These are phyloP conservation scores for Fusarium compactum DNA, from an alignment of 2,329 filamentous ascomycete species.

Conservation along the genomic window DNA sequence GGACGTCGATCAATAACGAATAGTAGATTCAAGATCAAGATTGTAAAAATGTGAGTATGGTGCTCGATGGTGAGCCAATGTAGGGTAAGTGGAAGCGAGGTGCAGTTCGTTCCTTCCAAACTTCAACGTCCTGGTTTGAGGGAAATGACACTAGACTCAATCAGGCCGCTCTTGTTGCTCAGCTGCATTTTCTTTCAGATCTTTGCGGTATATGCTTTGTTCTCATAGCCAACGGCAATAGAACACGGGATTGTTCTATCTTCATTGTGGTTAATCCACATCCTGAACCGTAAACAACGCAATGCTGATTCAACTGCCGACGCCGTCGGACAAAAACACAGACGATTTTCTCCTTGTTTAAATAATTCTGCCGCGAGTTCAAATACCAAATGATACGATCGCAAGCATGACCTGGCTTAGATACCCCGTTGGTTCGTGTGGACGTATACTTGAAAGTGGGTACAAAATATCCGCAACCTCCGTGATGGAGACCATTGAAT, in stretches of 20 bases:
- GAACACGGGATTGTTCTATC: rapidly evolving
- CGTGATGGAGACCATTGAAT: background rate
- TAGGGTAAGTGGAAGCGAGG: background rate
- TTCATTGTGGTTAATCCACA: too few species aligned
- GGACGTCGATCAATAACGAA: rapidly evolving
- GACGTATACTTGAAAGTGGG: background rate
- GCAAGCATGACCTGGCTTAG: background rate
- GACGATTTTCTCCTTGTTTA: rapidly evolving
- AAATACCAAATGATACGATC: background rate
- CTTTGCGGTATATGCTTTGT: background rate
- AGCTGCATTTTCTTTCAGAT: too few species aligned
- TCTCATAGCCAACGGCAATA: background rate
- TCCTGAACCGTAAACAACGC: rapidly evolving
- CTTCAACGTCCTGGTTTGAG: rapidly evolving
- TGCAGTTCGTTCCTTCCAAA: background rate
- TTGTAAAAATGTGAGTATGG: background rate
- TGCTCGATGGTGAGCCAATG: rapidly evolving
- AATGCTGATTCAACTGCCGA: background rate
- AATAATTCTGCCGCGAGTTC: background rate
- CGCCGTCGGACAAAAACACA: background rate
- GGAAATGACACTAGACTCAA: rapidly evolving
- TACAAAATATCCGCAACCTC: background rate
- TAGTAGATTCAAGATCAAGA: rapidly evolving
- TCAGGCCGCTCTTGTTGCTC: too few species aligned
- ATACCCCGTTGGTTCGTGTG: background rate